Evolutionary conservation across 2,329 filamentous ascomycete species (phyloP).

Genomic region (Pleurostoma richardsiae): DNA sequence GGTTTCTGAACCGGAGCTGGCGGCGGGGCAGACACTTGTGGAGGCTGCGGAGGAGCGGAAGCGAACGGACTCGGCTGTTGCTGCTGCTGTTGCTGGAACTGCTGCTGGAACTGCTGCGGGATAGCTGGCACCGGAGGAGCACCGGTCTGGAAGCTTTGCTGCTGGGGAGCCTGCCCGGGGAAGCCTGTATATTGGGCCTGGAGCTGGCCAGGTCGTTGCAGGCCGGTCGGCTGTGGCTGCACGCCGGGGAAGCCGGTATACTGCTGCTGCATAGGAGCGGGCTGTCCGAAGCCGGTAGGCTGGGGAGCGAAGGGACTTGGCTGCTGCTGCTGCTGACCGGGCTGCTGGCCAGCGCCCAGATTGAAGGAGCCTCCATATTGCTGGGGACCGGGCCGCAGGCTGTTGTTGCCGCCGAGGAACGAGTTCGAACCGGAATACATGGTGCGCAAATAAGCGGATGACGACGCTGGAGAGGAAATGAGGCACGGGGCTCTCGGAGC

Average conservation of each 20-base stretch:
- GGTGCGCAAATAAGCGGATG: constrained; percentile 14
- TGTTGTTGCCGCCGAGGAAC: constrained; percentile 75
- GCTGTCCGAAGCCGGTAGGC: constrained; percentile 54
- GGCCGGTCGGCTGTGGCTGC: constrained; percentile 49
- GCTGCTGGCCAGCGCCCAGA: constrained; percentile 36
- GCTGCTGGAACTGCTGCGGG: constrained; percentile 55
- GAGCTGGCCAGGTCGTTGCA: constrained; percentile 37
- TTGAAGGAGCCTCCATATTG: constrained; percentile 51
- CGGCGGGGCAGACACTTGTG: constrained; percentile 39
- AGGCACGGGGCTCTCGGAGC: too few species aligned
- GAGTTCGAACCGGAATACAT: constrained; percentile 93
- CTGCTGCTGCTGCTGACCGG: constrained; percentile 43
- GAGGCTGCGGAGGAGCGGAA: constrained; percentile 43
- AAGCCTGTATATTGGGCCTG: constrained; percentile 68
- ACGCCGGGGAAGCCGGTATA: constrained; percentile 55
- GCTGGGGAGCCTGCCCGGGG: constrained; percentile 43
- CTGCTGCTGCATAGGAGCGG: constrained; percentile 47
- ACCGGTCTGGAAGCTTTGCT: constrained; percentile 57
- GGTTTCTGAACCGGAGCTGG: constrained; percentile 59
- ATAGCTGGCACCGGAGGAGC: constrained; percentile 56
- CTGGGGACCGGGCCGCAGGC: constrained; percentile 63
- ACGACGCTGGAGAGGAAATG: constrained; percentile 5
- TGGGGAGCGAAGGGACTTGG: constrained; percentile 52
- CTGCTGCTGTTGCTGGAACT: constrained; percentile 47
- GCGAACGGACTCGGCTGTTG: constrained; percentile 40